Evolutionary conservation across 306 rosid genomes (phyloP).

Genomic region (Vigna hirtella): DNA sequence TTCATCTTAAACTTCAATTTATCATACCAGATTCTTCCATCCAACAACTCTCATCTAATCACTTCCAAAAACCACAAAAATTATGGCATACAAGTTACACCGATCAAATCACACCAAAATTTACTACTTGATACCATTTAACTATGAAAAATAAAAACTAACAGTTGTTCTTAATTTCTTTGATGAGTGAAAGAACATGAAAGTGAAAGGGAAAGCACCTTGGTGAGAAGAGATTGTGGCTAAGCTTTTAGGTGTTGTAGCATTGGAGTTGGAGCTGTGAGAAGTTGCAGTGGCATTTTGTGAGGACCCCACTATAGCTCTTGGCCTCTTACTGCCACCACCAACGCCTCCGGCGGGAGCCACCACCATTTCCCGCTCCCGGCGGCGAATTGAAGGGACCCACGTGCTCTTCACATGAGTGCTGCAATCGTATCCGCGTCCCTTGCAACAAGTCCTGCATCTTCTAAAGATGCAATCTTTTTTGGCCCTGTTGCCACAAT

Average conservation of each 20-base stretch:
- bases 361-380: conserved; percentile 55
- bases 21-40: not conserved
- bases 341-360: conserved; percentile 13
- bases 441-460: conserved; percentile 87
- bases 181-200: not conserved
- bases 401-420: conserved; percentile 92
- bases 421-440: conserved; percentile 67
- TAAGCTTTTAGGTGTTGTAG: conserved; percentile 57
- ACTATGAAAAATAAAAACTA: not conserved
- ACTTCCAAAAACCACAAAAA: not conserved
- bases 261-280: conserved; percentile 62
- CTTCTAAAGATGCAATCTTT: conserved; percentile 70
- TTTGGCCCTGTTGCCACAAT: conserved; percentile 86
- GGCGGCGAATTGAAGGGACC: conserved; percentile 73
- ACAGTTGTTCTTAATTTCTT: not conserved
- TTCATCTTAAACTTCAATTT: not conserved
- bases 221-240: conserved; percentile 59
- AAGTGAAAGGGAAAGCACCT: conserved; percentile 46
- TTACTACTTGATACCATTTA: not conserved
- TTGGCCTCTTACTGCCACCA: conserved; percentile 59
- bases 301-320: conserved; percentile 47
- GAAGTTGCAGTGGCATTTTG: conserved; percentile 59
- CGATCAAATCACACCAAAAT: no score
- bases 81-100: not conserved
- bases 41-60: not conserved